Base-by-base conservation (phyloP, 1,284 basidiomycete genomes). In the Cerrena zonata region DNA sequence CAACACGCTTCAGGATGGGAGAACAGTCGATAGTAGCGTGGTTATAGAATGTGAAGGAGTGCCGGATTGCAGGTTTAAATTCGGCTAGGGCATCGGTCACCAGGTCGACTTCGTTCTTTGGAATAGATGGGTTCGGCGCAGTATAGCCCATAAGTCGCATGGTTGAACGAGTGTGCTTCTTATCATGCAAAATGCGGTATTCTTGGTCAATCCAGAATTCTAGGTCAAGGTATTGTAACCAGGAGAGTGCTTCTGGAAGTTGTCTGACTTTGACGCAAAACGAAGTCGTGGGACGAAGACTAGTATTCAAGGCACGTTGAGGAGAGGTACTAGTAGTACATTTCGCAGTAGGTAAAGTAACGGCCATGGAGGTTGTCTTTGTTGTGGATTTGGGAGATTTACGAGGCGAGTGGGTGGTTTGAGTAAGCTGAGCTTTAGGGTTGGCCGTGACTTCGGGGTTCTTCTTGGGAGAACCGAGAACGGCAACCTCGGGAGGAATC, bases 171-270 rank as follows among this genome's bases (percentile, higher is more conserved):
- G 30, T 34, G 15, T 34, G 15, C 7, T 34, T 34, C 7, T 15
- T 7, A 34, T 34, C 30, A 34, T 7, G 30, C 30, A 34, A 15
- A 15, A 34, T 86, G 78, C 57, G 86, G 87, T 5, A 85, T 67
- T 91, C 89, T 65, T 91, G 89, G 60, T 91, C 89, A 26, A 91
- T 82, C 65, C 81, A 77, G 25, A 91, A 67, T 52, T 86, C 78
- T n/a, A 90, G 65, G 27, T 65, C 66, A 18, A 71, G 70, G 44
- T 74, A 69, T 50, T 73, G 69, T 7, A 88, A 71, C 80, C 82
- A 86, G 1, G 64, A 56, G 1, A 81, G 60, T 36, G 69, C 63
- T 15, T 59, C 56, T 0, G 76, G 75, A 13, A 78, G 62, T 30
- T 51, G 53, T 22, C 53, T 37, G 27, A 60, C 46, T 45, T 44